Base-by-base conservation (phyloP, 257 asterid species). In the Nyctanthes arbortristis region DNA sequence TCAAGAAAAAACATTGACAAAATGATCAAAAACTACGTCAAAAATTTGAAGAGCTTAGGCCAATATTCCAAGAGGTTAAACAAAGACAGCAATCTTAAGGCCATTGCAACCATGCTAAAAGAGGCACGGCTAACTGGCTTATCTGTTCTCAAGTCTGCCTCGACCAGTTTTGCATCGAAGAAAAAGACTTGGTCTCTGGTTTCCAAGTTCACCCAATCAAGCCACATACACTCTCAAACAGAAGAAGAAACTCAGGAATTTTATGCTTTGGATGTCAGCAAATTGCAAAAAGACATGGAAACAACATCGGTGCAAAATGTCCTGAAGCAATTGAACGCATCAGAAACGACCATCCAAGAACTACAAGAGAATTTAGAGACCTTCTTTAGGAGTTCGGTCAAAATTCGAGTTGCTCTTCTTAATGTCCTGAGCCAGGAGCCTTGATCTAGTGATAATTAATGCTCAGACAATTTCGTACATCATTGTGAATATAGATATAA, bases 141-240 rank as follows among this genome's bases (percentile, higher is more conserved):
- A 24, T 18, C 62, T 1, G 55, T 73, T 6, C 69, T 77, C 18
- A 69, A 61, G 36, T 79, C 84, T 2, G 36, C 69, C 9, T 18
- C 78, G 52, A 64, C 67, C 24, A 47, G 77, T 35, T 11, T 81
- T 57, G 82, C 77, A 75, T 73, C 76, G 22, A 77, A 60, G 32
- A 20, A 67, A 52, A 74, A 14, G 22, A 34, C 79, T n/a, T 74
- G 72, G 80, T 67, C 83, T 9, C 63, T 73, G 27, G 57, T 79
- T 32, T 77, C 92, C 5, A 75, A 63, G 32, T 31, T 85, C 47
- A 22, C 72, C 4, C 69, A 61, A 7, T n/a, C 66, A 45, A 68
- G 54, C 30, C 70, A 66, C 0, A 57, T 70, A 14, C 24, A 67
- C 16, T 61, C 66, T 20, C 69, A 64, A 27, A 22, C 10, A 14